These are phyloP conservation scores for Globisporangium nodosum DNA, from an alignment of 352 stramenopile species.

Conservation along the genomic window DNA sequence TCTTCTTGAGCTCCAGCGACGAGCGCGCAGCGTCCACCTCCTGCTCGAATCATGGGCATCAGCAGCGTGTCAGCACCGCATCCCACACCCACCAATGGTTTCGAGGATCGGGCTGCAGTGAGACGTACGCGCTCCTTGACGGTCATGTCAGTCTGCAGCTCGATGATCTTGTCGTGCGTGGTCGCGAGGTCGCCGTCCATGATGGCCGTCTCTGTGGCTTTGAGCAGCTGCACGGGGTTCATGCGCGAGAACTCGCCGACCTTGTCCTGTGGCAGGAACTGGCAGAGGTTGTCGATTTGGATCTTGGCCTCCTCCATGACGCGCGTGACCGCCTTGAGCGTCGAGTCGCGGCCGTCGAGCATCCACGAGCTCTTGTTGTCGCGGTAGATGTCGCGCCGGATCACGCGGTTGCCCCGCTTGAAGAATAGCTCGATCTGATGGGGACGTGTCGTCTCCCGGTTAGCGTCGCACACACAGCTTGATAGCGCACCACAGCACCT, in stretches of 20 bases:
- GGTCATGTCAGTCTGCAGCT: conserved; percentile 67
- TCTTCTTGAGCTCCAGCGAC: conserved; percentile 79
- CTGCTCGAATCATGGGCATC: conserved; percentile 12
- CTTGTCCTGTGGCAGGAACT: conserved; percentile 98
- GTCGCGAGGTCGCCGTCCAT: conserved; percentile 59
- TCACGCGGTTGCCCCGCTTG: conserved; percentile 63
- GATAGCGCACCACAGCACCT: neutral
- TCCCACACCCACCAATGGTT: neutral
- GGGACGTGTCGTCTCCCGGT: neutral
- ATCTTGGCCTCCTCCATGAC: conserved; percentile 90
- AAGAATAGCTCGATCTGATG: conserved; percentile 93
- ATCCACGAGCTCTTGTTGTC: conserved; percentile 85
- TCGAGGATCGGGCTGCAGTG: neutral
- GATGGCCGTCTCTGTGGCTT: conserved; percentile 75
- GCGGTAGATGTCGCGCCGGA: conserved; percentile 90
- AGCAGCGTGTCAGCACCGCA: neutral
- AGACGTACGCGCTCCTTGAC: conserved; percentile 56
- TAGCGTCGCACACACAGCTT: neutral
- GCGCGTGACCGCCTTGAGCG: conserved; percentile 60
- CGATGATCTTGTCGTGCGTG: conserved; percentile 77
- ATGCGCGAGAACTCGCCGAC: conserved; percentile 89
- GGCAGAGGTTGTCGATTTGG: conserved; percentile 98
- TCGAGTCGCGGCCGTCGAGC: conserved; percentile 63
- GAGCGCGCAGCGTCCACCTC: conserved; percentile 58
- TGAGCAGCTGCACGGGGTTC: conserved; percentile 70